Conservation (phyloP, 2,329 filamentous ascomycete species). For the Fonsecaea monophora region DNA sequence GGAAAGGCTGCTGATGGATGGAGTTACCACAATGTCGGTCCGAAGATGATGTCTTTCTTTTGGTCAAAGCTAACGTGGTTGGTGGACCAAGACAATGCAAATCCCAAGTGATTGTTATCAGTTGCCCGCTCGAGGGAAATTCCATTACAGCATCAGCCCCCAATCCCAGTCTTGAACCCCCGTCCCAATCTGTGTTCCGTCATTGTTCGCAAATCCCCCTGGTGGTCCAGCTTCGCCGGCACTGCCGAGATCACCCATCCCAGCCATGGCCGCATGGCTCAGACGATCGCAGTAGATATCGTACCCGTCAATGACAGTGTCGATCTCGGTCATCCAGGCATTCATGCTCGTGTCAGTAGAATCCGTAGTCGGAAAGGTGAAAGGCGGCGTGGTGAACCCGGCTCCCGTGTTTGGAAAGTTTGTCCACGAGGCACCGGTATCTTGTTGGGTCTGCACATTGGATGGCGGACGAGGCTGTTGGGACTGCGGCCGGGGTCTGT, state of each 20-base stretch:
- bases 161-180: slow-evolving; percentile 34
- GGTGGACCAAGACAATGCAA: not conserved
- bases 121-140: not conserved
- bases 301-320: slow-evolving; percentile 36
- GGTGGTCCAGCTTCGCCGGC: not conserved
- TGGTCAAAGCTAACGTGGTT: not conserved
- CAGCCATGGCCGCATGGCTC: slow-evolving; percentile 31
- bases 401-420: slow-evolving; percentile 9
- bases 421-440: not conserved
- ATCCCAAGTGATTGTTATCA: not conserved
- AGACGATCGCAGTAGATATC: slow-evolving; percentile 33
- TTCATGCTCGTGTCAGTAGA: slow-evolving; percentile 24
- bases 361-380: slow-evolving; percentile 22
- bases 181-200: slow-evolving; percentile 31
- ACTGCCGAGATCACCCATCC: slow-evolving; percentile 17
- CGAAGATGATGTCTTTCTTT: not conserved
- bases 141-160: slow-evolving; percentile 24
- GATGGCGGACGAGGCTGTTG: slow-evolving; percentile 1
- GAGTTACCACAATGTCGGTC: not conserved
- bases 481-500: slow-evolving; percentile 8
- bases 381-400: slow-evolving; percentile 13
- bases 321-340: slow-evolving; percentile 35
- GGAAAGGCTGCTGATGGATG: not conserved
- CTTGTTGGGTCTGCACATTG: slow-evolving; percentile 14
- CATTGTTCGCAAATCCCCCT: slow-evolving; percentile 9